Evolutionary conservation across 169 alveolate species (phyloP).

Genomic region (Eimeria maxima): DNA sequence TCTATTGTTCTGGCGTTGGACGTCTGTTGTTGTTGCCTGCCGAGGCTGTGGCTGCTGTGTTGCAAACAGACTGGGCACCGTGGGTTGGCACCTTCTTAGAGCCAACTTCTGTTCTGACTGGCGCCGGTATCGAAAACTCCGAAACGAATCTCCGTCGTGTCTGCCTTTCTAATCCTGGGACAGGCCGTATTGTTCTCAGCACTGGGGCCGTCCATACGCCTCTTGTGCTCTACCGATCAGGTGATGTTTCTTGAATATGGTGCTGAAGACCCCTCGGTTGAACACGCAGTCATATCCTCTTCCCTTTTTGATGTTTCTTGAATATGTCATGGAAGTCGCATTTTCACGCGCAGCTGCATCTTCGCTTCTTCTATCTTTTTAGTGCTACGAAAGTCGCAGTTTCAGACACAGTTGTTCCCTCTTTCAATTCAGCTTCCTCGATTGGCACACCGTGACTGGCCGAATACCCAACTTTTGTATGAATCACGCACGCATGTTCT

Average conservation of each 20-base stretch:
- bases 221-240: constrained; percentile 85
- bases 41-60: background rate
- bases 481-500: background rate
- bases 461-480: background rate
- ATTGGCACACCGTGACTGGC: background rate
- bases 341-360: too few species aligned
- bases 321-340: too few species aligned
- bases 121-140: constrained; percentile 59
- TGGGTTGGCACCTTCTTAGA: constrained; percentile 81
- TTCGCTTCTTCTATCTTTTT: background rate
- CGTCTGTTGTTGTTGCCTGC: background rate
- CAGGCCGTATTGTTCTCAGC: constrained; percentile 81
- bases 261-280: too few species aligned
- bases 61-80: constrained; percentile 82
- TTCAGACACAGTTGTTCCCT: background rate
- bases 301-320: too few species aligned
- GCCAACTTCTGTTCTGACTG: constrained; percentile 61
- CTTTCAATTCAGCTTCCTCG: background rate
- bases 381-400: background rate
- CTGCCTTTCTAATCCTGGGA: constrained; percentile 48
- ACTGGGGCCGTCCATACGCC: constrained; percentile 88
- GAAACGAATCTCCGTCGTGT: constrained; percentile 54
- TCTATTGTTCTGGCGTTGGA: background rate
- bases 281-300: too few species aligned
- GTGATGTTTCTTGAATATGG: constrained; percentile 36